These are phyloP conservation scores for Podospora appendiculata DNA, from an alignment of 495 filamentous ascomycete species.

Conservation along the genomic window DNA sequence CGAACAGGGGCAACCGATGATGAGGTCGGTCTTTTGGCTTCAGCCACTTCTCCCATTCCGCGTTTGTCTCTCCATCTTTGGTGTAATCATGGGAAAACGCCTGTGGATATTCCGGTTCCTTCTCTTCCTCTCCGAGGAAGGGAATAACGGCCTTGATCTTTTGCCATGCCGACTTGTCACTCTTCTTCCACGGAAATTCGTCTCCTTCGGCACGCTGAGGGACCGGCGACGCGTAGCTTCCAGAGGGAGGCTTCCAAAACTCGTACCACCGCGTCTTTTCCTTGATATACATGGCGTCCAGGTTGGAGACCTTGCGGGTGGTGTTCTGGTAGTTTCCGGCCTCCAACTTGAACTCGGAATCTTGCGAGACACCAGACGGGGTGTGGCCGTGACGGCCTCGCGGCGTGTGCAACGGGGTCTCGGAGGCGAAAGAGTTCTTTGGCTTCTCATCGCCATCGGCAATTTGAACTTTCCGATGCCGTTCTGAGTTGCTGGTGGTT, in stretches of 20 bases:
- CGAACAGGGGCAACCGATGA: slow-evolving; percentile 72
- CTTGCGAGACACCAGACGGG: slow-evolving; percentile 25
- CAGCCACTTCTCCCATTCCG: slow-evolving; percentile 82
- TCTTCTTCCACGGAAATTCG: slow-evolving; percentile 33
- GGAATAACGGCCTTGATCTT: slow-evolving; percentile 35
- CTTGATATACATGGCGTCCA: slow-evolving; percentile 34
- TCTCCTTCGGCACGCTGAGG: slow-evolving; percentile 39
- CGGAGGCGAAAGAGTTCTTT: slow-evolving; percentile 24
- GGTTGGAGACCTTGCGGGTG: slow-evolving; percentile 32
- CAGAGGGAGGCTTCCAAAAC: slow-evolving; percentile 47
- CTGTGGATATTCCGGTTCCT: slow-evolving; percentile 54
- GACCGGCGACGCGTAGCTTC: slow-evolving; percentile 44
- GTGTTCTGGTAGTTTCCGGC: slow-evolving; percentile 32
- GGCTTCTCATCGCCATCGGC: slow-evolving; percentile 16
- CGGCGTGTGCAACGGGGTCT: slow-evolving; percentile 15
- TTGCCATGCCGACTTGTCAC: slow-evolving; percentile 35
- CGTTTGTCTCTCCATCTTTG: slow-evolving; percentile 56
- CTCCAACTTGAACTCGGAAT: slow-evolving; percentile 21
- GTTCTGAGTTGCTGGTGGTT: slow-evolving; percentile 17
- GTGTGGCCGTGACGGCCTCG: slow-evolving; percentile 24
- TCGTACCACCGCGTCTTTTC: slow-evolving; percentile 41
- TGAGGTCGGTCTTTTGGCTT: slow-evolving; percentile 76
- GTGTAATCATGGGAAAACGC: slow-evolving; percentile 60
- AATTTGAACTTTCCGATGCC: slow-evolving; percentile 11
- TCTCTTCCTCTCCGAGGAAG: slow-evolving; percentile 26